Percentiles rank a stretch among this genome's conserved stretches.
Evolutionary conservation across 148 eudicot species (phyloP).

Genomic region (Cornus suecica): DNA sequence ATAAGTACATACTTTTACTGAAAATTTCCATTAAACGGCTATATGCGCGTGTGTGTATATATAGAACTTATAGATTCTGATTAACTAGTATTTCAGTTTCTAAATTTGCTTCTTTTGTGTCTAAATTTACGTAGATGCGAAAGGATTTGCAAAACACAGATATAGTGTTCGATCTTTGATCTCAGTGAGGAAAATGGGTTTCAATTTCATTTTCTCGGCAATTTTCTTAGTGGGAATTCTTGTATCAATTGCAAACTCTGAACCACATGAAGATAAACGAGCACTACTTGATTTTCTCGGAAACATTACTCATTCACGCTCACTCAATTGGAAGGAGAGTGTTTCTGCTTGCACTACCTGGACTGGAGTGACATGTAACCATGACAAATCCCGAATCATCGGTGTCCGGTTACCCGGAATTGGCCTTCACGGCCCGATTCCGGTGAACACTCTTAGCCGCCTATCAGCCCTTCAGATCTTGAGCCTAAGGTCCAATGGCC

Average conservation of each 20-base stretch:
- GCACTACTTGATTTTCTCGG: slow-evolving; percentile 42
- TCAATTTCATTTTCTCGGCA: slow-evolving; percentile 34
- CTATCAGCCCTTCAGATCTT: slow-evolving; percentile 45
- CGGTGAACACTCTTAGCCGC: slow-evolving; percentile 37
- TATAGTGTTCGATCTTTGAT: neutral
- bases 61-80: no score
- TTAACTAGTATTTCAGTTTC: neutral
- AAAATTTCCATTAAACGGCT: neutral
- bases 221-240: slow-evolving; percentile 28
- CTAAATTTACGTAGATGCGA: slow-evolving; percentile 4
- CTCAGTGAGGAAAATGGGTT: slow-evolving; percentile 35
- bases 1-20: neutral
- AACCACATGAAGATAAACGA: slow-evolving; percentile 51
- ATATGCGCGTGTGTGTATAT: neutral
- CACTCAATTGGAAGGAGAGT: slow-evolving; percentile 33
- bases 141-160: neutral
- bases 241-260: slow-evolving; percentile 25
- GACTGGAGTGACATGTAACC: slow-evolving; percentile 51
- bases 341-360: slow-evolving; percentile 37
- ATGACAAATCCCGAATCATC: slow-evolving; percentile 28
- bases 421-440: slow-evolving; percentile 35
- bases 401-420: slow-evolving; percentile 37
- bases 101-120: neutral
- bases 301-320: slow-evolving; percentile 20
- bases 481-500: slow-evolving; percentile 50